Evolutionary conservation across 805 yeast species (phyloP).

Genomic region (Candida anglica): DNA sequence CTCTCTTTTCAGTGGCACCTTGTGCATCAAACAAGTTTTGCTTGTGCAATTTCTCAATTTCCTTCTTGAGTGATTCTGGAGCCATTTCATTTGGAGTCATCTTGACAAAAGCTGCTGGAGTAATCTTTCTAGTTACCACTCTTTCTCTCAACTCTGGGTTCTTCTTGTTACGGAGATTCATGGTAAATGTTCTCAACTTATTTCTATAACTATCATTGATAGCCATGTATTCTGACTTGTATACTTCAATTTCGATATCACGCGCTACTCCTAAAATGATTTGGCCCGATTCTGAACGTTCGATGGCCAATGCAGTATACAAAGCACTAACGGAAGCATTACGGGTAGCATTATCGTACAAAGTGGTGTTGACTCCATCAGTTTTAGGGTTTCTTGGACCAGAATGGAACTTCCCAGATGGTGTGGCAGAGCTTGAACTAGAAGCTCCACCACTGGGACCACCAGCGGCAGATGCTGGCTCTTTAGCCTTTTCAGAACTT

Average conservation of each 20-base stretch:
- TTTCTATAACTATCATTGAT: constrained; percentile 65
- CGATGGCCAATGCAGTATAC: constrained; percentile 87
- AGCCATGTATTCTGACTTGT: constrained; percentile 52
- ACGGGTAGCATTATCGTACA: constrained; percentile 76
- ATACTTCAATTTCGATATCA: constrained; percentile 72
- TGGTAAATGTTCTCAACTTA: constrained; percentile 79
- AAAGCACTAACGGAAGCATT: constrained; percentile 80
- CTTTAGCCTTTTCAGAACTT: constrained; percentile 4
- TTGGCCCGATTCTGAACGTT: constrained; percentile 55
- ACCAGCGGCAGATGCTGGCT: constrained; percentile 8
- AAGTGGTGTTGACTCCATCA: constrained; percentile 70
- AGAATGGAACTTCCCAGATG: constrained; percentile 29
- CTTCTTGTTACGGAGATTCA: constrained; percentile 83
- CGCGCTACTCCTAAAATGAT: constrained; percentile 60
- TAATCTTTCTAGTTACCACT: constrained; percentile 62
- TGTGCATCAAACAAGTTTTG: constrained; percentile 94
- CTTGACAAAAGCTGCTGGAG: constrained; percentile 59
- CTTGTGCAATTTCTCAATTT: constrained; percentile 79
- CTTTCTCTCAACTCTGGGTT: constrained; percentile 79
- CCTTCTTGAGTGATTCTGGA: constrained; percentile 82
- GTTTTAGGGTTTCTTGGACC: constrained; percentile 73
- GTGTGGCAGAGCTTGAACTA: constrained; percentile 6
- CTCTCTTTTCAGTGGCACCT: constrained; percentile 94
- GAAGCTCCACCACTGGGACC: constrained; percentile 5
- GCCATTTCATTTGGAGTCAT: constrained; percentile 97